These are phyloP conservation scores for Combretum micranthum DNA, from an alignment of 345 rosid genomes.

Conservation along the genomic window DNA sequence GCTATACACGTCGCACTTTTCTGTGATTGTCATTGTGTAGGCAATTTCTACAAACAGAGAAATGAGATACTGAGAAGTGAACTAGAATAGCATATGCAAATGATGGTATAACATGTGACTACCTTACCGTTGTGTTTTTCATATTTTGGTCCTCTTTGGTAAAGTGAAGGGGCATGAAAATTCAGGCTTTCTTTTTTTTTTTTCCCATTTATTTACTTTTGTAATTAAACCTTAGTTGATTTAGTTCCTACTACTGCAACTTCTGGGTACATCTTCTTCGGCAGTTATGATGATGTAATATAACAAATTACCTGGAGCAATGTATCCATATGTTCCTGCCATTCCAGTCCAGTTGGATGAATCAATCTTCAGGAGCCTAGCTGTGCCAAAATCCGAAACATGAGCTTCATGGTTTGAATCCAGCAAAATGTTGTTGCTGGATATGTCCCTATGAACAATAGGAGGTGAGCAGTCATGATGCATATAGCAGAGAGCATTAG, in stretches of 20 bases:
- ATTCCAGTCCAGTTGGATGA: constrained; percentile 21
- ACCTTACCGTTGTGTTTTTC: too few species aligned
- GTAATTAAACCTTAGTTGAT: too few species aligned
- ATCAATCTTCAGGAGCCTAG: constrained; percentile 13
- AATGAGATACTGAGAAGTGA: background rate
- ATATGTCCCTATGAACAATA: constrained; percentile 22
- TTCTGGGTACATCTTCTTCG: background rate
- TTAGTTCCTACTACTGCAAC: too few species aligned
- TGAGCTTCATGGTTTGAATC: constrained; percentile 16
- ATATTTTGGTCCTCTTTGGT: too few species aligned
- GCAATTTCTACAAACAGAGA: constrained; percentile 24
- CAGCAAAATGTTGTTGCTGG: constrained; percentile 21
- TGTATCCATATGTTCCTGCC: constrained; percentile 25
- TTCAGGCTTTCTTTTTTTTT: too few species aligned
- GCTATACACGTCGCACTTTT: constrained; percentile 31
- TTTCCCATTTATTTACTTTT: too few species aligned
- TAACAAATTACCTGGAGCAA: constrained; percentile 21
- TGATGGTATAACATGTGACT: background rate
- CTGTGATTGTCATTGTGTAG: constrained; percentile 25
- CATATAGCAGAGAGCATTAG: constrained; percentile 17
- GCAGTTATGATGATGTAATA: background rate
- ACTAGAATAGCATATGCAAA: background rate
- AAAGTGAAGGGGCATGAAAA: too few species aligned
- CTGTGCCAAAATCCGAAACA: constrained; percentile 25
- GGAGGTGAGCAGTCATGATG: constrained; percentile 20